phyloP scores from a whole-genome alignment of 1,284 basidiomycete genomes.

The Peniophora sp. region DNA sequence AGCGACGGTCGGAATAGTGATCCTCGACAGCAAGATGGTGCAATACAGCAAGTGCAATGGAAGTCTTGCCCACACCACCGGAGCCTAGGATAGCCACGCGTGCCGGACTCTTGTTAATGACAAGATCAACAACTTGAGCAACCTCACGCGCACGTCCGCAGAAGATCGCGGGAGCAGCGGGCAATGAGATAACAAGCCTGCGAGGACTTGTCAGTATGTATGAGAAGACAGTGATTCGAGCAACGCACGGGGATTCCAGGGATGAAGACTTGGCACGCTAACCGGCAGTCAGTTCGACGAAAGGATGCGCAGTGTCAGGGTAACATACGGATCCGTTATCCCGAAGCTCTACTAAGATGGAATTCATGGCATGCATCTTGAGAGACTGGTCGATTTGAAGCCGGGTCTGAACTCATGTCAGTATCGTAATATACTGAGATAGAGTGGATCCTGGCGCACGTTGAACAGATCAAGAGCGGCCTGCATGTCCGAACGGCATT shows the following conservation, averaged over 20 bases:
- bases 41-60: conserved; percentile 19
- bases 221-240: too few relatives aligned
- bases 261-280: too few relatives aligned
- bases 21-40: conserved; percentile 10
- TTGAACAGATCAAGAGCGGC: not conserved
- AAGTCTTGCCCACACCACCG: conserved; percentile 29
- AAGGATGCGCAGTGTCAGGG: too few relatives aligned
- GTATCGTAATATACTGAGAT: too few relatives aligned
- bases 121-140: not conserved
- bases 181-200: not conserved
- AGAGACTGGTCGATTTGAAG: not conserved
- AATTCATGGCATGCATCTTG: not conserved
- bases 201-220: too few relatives aligned
- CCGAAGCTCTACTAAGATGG: not conserved
- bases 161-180: not conserved
- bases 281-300: too few relatives aligned
- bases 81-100: conserved; percentile 20
- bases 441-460: not conserved
- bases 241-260: too few relatives aligned
- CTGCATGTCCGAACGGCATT: not conserved
- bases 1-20: conserved; percentile 12
- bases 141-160: not conserved
- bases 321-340: not conserved
- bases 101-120: not conserved
- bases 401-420: not conserved